Evolutionary conservation across 2,329 filamentous ascomycete species (phyloP).

Genomic region (Colletotrichum sp.): DNA sequence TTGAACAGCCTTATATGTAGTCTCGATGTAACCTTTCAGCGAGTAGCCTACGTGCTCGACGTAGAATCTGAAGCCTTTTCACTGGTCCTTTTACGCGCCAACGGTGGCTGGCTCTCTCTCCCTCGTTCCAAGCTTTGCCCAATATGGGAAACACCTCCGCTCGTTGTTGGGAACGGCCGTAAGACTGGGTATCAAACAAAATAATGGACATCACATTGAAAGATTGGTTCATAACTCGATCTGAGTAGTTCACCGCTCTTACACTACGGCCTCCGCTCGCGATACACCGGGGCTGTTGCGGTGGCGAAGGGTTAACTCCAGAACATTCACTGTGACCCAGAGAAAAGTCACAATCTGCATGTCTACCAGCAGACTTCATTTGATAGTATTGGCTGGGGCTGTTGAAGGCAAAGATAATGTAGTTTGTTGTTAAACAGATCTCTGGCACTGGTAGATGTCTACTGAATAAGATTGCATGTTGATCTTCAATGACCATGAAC

Average conservation of each 20-base stretch:
- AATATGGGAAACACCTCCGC: background rate
- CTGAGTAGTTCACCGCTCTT: background rate
- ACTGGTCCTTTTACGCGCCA: background rate
- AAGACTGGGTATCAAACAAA: background rate
- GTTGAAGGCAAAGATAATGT: too few relatives aligned
- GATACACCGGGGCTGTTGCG: too few relatives aligned
- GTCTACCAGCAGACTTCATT: too few relatives aligned
- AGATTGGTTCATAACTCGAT: rapidly evolving
- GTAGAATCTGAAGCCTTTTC: background rate
- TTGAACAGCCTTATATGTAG: background rate
- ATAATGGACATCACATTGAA: background rate
- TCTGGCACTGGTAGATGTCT: too few relatives aligned
- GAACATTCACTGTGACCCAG: too few relatives aligned
- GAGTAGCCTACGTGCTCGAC: background rate
- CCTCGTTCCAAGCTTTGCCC: background rate
- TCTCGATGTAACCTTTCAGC: too few relatives aligned
- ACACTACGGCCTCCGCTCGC: background rate
- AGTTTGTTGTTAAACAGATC: too few relatives aligned
- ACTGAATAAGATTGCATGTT: too few relatives aligned
- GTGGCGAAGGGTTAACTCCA: rapidly evolving
- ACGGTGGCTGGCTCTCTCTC: background rate
- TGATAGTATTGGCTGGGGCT: too few relatives aligned
- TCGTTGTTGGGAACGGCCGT: background rate
- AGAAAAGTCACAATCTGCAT: too few relatives aligned
- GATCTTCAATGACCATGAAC: too few relatives aligned